A percentile compares a stretch with the other conserved stretches of the same genome.
Evolutionary conservation across 1,139 yeast genomes (phyloP).

Genomic region (Yamadazyma taylorii): DNA sequence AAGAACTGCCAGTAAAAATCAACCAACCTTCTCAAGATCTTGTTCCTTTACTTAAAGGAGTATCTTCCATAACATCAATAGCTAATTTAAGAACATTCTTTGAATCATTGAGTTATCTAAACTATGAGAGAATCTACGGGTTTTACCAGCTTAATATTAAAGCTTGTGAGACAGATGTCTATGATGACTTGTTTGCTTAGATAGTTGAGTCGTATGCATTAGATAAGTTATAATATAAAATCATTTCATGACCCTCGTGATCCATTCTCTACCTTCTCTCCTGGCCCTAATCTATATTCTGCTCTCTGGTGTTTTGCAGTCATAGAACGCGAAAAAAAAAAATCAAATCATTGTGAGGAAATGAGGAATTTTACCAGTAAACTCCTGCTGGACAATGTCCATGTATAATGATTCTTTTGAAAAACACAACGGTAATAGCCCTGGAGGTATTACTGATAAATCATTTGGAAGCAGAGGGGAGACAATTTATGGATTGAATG

Average conservation of each 20-base stretch:
- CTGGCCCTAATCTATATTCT: no score
- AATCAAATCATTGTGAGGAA: no score
- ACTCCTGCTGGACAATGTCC: no score
- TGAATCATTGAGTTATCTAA: conserved; percentile 66
- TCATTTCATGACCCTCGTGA: no score
- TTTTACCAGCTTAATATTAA: conserved; percentile 49
- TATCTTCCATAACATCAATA: conserved; percentile 43
- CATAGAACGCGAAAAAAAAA: conserved; percentile 1
- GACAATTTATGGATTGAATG: background rate
- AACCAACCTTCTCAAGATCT: conserved; percentile 18
- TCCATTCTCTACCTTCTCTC: background rate
- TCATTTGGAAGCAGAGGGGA: background rate
- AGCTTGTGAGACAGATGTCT: conserved; percentile 51
- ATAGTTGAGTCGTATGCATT: no score
- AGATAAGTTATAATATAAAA: background rate
- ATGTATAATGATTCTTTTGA: background rate
- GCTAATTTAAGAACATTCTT: conserved; percentile 64
- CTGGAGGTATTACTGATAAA: background rate
- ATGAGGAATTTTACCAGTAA: no score
- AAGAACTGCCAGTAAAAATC: conserved; percentile 33
- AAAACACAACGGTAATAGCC: no score
- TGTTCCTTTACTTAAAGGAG: conserved; percentile 50
- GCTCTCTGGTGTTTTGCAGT: no score
- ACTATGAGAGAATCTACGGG: conserved; percentile 71
- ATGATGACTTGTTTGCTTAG: conserved; percentile 7